Base-by-base conservation (phyloP, 2,329 filamentous ascomycete genomes). In the Xylaria sp. region DNA sequence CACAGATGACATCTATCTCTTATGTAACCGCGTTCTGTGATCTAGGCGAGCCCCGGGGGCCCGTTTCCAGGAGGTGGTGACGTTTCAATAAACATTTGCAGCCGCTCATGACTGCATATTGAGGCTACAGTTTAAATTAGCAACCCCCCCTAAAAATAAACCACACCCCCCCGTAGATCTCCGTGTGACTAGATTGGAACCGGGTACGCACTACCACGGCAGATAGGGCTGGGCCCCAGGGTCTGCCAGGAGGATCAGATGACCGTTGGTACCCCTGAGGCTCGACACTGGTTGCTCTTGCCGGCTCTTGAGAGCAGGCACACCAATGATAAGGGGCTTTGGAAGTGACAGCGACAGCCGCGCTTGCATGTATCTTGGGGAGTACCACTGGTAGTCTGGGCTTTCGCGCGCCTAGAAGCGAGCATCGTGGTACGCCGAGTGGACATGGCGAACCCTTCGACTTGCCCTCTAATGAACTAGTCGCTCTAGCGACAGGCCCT, bases 71-170 rank as follows among this genome's bases (percentile, higher is more conserved):
- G 60, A 62, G 50, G 49, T 69, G 68, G 70, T 69, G 68, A 70
- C 64, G 69, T 71, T 57, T 54, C 66, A 65, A 65, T 69, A 69
- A 70, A 63, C 65, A 65, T 52, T 59, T 68, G 68, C 71, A 70
- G 63, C 56, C 63, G 62, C 61, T 60, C 43, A 62, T 63, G 60
- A 67, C 65, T 73, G 68, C 71, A 72, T 59, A 59, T 66, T 66
- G 68, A 71, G 70, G 66, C 69, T 71, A 61, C 57, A 56, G 60
- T 71, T 69, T 67, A 70, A 66, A 70, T 70, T 73, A 74, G 71
- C 60, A 74, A 66, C 56, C 56, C 51, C 46, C 55, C 59, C 69
- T 68, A 71, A 71, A 71, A 72, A 70, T 69, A 70, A 64, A 68
- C 66, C n/a, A n/a, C n/a, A n/a, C n/a, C 68, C 64, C 58, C 43